These are phyloP conservation scores for Helichrysum umbraculigerum DNA, from an alignment of 129 eudicot species.

Conservation along the genomic window DNA sequence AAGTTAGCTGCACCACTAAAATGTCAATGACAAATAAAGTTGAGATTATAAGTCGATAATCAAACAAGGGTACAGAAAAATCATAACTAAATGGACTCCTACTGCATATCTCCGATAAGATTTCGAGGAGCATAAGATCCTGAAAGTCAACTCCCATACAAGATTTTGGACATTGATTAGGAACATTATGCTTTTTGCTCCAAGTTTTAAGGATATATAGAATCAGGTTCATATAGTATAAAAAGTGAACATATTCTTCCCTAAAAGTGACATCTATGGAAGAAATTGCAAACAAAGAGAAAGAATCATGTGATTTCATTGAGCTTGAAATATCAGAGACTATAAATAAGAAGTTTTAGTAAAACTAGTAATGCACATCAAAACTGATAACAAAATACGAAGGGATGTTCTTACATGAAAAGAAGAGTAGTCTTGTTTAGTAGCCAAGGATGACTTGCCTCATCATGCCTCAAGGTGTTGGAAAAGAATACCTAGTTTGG, in stretches of 20 bases:
- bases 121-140: background rate
- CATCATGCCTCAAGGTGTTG: background rate
- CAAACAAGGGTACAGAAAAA: background rate
- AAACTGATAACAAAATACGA: background rate
- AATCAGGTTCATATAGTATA: constrained; percentile 21
- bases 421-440: background rate
- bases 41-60: background rate
- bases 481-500: background rate
- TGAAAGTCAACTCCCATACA: constrained; percentile 9
- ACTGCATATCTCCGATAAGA: background rate
- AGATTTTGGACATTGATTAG: background rate
- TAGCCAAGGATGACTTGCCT: constrained; percentile 11
- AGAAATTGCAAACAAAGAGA: background rate
- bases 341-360: background rate
- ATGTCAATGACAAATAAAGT: background rate
- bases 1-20: background rate
- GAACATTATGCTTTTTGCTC: background rate
- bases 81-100: background rate
- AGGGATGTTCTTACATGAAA: background rate
- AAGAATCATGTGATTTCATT: background rate
- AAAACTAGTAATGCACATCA: background rate
- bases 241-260: constrained; percentile 13
- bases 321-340: background rate
- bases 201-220: constrained; percentile 13
- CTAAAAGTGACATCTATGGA: background rate